Conservation (phyloP, 768 basidiomycete genomes). For the Phlebiopsis flavidoalba region DNA sequence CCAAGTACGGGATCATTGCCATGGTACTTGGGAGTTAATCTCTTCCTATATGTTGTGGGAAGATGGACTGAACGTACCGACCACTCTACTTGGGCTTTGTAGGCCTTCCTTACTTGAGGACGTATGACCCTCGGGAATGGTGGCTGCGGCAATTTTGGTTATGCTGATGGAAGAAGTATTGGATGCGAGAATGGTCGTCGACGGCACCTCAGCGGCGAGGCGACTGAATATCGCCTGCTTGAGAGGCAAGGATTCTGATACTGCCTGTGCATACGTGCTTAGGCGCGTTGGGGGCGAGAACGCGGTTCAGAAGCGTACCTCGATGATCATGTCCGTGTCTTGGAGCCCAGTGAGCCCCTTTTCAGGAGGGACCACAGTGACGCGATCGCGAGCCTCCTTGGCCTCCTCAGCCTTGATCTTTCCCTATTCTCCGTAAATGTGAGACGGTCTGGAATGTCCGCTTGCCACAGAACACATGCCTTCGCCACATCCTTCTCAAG, state of each 20-base stretch:
- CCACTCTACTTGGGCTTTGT: slow-evolving; percentile 66
- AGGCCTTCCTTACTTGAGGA: slow-evolving; percentile 61
- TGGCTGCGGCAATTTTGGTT: slow-evolving; percentile 86
- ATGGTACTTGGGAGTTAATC: background rate
- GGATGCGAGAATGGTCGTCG: slow-evolving; percentile 77
- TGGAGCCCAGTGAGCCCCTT: slow-evolving; percentile 51
- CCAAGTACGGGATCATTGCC: background rate
- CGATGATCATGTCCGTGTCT: slow-evolving; percentile 88
- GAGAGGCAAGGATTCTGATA: slow-evolving; percentile 74
- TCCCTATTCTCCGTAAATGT: slow-evolving; percentile 30
- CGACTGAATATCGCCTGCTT: slow-evolving; percentile 75
- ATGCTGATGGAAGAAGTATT: slow-evolving; percentile 96
- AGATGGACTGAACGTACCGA: slow-evolving; percentile 46
- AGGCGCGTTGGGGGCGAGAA: background rate
- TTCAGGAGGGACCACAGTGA: slow-evolving; percentile 51
- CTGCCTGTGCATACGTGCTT: slow-evolving; percentile 50
- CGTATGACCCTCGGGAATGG: slow-evolving; percentile 52
- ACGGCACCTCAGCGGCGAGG: slow-evolving; percentile 62
- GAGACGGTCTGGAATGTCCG: background rate
- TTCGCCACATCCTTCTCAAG: slow-evolving; percentile 88
- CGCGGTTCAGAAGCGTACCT: slow-evolving; percentile 43
- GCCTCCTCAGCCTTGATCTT: slow-evolving; percentile 64
- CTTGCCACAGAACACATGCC: slow-evolving; percentile 8
- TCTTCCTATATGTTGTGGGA: background rate
- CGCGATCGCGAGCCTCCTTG: slow-evolving; percentile 63